Base-by-base conservation (phyloP, 2,329 filamentous ascomycete species). In the Beauveria sp. region DNA sequence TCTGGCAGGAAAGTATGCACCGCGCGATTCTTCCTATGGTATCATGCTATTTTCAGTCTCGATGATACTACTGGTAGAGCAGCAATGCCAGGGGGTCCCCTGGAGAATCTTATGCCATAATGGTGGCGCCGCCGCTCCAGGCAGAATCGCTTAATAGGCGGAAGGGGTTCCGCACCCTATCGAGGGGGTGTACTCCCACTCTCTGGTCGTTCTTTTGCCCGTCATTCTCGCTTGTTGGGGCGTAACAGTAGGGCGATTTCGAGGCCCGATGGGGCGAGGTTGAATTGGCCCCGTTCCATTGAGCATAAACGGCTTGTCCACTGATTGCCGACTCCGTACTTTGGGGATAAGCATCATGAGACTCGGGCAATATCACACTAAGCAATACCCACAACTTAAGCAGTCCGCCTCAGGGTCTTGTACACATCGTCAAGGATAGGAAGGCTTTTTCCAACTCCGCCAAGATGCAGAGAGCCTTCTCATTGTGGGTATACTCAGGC, bases 141-240 rank as follows among this genome's bases (percentile, higher is more conserved):
- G 26, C 8, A 53, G 28, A 52, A 44, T 59, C 56, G 56, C 48
- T 59, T 59, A 59, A 52, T n/a, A 12, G 22, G 26, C 56, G 56
- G 56, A 59, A 59, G 3, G 3, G 2, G 7, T 59, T 59, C 56
- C 56, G 56, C 56, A 26, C 40, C 22, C 18, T 34, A 9, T 22
- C 40, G 12, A 37, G 37, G 55, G 44, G 37, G 47, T 37, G 56
- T 40, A 26, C 4, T 50, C 22, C 55, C 55, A 28, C 30, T 57
- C 14, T 37, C 54, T 40, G 8, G 28, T 46, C 14, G 28, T 44
- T 40, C 41, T 56, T 3, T 20, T 40, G 24, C 47, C 47, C 6
- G 37, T n/a, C 28, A 53, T 46, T 46, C 30, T 52, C 24, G 48
- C 47, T 51, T 37, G 34, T 34, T 58, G 34, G 22, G 20, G 24